Evolutionary conservation across 139 green algal species (phyloP).

Genomic region (Dunaliella sp.): DNA sequence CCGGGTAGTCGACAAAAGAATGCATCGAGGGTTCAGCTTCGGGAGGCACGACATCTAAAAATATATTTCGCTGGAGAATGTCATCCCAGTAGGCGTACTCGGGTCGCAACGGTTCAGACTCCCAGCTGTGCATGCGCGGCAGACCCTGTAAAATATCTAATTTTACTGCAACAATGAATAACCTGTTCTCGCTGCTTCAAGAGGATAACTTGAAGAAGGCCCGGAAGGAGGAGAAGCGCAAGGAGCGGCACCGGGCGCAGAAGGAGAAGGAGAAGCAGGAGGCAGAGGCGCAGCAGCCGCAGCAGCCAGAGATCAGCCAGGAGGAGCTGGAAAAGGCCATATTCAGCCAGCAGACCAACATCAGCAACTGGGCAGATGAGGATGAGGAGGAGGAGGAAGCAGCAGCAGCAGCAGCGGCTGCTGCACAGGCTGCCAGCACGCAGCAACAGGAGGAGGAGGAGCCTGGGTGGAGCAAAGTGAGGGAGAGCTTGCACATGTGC

Average conservation of each 20-base stretch:
- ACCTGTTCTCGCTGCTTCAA: neutral
- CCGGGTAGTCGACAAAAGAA: no score
- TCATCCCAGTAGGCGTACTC: no score
- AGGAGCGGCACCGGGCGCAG: neutral
- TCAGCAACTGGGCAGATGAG: conserved; percentile 11
- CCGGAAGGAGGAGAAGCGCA: neutral
- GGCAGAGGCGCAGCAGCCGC: neutral
- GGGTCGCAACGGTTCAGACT: no score
- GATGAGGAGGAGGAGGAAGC: conserved; percentile 5
- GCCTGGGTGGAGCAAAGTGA: conserved; percentile 11
- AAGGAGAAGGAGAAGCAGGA: conserved; percentile 8
- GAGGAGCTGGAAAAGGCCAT: conserved; percentile 10
- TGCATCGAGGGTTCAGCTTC: no score
- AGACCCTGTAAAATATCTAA: no score
- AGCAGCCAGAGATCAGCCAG: neutral
- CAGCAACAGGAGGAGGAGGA: conserved; percentile 2
- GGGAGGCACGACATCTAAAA: no score
- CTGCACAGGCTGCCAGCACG: no score
- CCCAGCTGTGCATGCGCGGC: no score
- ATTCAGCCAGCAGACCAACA: neutral
- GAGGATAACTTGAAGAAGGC: neutral
- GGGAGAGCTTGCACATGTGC: no score
- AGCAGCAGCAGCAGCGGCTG: neutral
- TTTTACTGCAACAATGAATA: no score
- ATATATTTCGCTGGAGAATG: no score